These are phyloP conservation scores for Oryza australiensis DNA, from an alignment of 176 grass and related monocot species.

Conservation along the genomic window DNA sequence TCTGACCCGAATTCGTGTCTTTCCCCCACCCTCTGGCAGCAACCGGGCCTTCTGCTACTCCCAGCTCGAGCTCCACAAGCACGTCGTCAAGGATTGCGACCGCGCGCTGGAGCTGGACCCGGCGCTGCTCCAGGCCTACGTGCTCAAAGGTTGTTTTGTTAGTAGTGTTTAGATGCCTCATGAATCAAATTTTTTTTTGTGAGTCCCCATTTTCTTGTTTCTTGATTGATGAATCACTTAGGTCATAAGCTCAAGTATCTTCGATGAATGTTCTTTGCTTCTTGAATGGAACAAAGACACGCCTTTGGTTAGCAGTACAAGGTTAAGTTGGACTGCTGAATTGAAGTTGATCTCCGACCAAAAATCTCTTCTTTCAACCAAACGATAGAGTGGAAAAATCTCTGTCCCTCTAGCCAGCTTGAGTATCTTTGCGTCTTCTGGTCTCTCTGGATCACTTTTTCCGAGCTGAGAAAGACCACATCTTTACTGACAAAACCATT, in stretches of 20 bases:
- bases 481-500: background rate
- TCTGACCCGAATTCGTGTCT: background rate
- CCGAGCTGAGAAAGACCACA: background rate
- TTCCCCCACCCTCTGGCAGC: conserved; percentile 60
- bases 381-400: background rate
- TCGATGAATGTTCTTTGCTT: background rate
- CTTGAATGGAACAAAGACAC: background rate
- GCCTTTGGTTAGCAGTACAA: background rate
- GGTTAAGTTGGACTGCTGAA: background rate
- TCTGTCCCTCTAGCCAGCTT: background rate
- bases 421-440: background rate
- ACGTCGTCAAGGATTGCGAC: conserved; percentile 95
- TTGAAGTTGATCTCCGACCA: background rate
- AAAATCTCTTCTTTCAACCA: background rate
- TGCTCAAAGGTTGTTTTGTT: conserved; percentile 72
- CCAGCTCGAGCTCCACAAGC: conserved; percentile 95
- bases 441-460: background rate
- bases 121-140: conserved; percentile 77
- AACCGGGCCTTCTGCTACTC: conserved; percentile 98
- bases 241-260: background rate
- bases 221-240: too few relatives aligned
- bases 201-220: too few relatives aligned
- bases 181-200: too few relatives aligned
- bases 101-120: conserved; percentile 70
- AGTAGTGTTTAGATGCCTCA: background rate